Conservation (phyloP, 352 stramenopile species). For the Discostella stelligera region DNA sequence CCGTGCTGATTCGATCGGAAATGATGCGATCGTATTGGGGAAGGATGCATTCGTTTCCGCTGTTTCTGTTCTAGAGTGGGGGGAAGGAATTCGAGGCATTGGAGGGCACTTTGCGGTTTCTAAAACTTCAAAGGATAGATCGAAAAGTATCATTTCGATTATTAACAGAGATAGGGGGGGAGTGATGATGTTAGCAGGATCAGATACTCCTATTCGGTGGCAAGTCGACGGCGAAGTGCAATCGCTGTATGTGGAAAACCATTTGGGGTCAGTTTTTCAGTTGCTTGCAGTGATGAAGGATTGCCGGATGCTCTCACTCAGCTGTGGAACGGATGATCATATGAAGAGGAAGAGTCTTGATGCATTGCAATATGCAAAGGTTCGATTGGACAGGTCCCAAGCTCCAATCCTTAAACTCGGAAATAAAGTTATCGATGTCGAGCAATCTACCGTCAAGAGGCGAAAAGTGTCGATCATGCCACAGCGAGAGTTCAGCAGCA, state of each 20-base stretch:
- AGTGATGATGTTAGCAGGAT: slow-evolving; percentile 12
- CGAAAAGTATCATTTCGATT: slow-evolving; percentile 37
- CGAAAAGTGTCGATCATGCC: slow-evolving; percentile 44
- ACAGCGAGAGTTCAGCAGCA: slow-evolving; percentile 1
- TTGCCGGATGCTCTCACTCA: slow-evolving; percentile 42
- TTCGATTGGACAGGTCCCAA: slow-evolving; percentile 3
- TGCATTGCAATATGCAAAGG: neutral
- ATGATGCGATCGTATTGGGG: slow-evolving; percentile 19
- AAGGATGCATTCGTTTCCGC: slow-evolving; percentile 23
- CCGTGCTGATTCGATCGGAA: neutral
- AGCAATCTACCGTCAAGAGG: slow-evolving; percentile 28
- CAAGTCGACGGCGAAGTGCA: slow-evolving; percentile 34
- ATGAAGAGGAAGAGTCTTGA: neutral
- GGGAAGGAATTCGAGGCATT: neutral
- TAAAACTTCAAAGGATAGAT: slow-evolving; percentile 18
- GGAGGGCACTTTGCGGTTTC: slow-evolving; percentile 43
- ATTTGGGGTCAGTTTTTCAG: slow-evolving; percentile 12
- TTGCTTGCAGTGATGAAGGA: slow-evolving; percentile 50
- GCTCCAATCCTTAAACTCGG: slow-evolving; percentile 46
- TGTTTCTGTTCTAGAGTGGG: slow-evolving; percentile 23
- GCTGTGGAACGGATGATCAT: slow-evolving; percentile 10
- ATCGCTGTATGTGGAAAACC: slow-evolving; percentile 39
- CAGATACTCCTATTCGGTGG: slow-evolving; percentile 35
- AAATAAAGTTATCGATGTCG: neutral
- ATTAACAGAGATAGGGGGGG: slow-evolving; percentile 31